Base-by-base conservation (phyloP, 495 filamentous ascomycete species). In the Thermochaetoides thermophila region DNA sequence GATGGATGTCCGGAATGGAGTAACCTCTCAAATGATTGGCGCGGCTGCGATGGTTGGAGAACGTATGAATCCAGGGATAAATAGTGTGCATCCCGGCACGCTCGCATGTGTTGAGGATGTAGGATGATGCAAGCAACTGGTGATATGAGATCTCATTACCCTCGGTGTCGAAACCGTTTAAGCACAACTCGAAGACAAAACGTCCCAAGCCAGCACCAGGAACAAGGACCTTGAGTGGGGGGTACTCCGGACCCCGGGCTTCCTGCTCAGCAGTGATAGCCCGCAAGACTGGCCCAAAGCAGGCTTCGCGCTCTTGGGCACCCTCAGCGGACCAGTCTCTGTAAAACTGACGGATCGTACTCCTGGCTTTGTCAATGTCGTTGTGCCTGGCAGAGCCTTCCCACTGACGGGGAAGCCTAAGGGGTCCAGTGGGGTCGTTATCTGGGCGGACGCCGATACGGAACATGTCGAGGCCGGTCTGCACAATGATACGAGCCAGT, bases 141-240 rank as follows among this genome's bases (percentile, higher is more conserved):
- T 96, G 89, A 44, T 87, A 94, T 11, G 83, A 91, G 40, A 96
- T 85, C 60, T 97, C 89, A 41, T 96, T 97, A 9, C 91, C 89
- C 50, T 96, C 84, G 1, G 72, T 68, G 0, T 64, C 51, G 55
- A 73, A 93, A 10, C 89, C 89, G 4, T 61, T 64, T n/a, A 56
- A 56, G 45, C 76, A 83, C 29, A 95, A 59, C 9, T 97, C 89
- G 44, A 87, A 84, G 4, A 92, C 81, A 7, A 95, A 57, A 3
- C 89, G 72, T 9, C 84, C 85, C 17, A 97, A 60, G 1, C 89
- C 89, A 3, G 86, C 87, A 4, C 91, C 89, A 2, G 91, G 84
- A 16, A 96, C 75, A 5, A 97, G 63, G 7, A 97, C 71, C 27
- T 63, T 77, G 25, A 84, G 56, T 32, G 46, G 48, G 38, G 31